Evolutionary conservation across 2,329 filamentous ascomycete genomes (phyloP).

Genomic region (Aspergillus brunneoviolaceus): DNA sequence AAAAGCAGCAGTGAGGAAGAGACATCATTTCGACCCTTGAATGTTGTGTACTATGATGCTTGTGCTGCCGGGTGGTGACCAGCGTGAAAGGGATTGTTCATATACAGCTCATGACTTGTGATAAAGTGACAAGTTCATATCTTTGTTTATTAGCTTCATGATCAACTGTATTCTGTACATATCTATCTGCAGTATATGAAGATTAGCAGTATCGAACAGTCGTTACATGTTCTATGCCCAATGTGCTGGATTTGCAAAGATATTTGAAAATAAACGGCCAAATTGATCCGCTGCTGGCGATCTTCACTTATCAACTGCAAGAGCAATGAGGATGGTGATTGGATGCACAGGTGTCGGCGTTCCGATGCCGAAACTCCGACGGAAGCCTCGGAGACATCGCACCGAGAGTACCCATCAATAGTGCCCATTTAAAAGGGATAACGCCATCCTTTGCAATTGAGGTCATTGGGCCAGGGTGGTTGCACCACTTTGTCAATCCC

Average conservation of each 20-base stretch:
- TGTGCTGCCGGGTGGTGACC: not conserved
- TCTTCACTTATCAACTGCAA: not conserved
- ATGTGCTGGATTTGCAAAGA: too few species aligned
- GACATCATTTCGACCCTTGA: too few species aligned
- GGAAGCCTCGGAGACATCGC: not conserved
- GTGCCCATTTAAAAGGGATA: not conserved
- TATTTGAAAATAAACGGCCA: not conserved
- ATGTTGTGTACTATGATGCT: not conserved
- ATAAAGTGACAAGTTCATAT: not conserved
- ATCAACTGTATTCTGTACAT: not conserved
- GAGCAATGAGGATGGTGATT: not conserved
- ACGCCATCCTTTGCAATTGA: not conserved
- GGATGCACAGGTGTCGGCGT: not conserved
- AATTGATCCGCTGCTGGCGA: not conserved
- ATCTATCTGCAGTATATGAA: not conserved
- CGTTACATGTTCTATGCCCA: too few species aligned
- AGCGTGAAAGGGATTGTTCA: not conserved
- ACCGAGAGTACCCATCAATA: not conserved
- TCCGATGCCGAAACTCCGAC: not conserved
- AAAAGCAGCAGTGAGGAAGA: conserved; percentile 37
- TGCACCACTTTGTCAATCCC: not conserved
- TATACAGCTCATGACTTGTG: too few species aligned
- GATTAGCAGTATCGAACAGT: too few species aligned
- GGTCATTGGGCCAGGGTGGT: not conserved
- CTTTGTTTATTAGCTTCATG: not conserved